phyloP scores from a whole-genome alignment of 441 rosid genomes.

The Rhodomyrtus psidioides region DNA sequence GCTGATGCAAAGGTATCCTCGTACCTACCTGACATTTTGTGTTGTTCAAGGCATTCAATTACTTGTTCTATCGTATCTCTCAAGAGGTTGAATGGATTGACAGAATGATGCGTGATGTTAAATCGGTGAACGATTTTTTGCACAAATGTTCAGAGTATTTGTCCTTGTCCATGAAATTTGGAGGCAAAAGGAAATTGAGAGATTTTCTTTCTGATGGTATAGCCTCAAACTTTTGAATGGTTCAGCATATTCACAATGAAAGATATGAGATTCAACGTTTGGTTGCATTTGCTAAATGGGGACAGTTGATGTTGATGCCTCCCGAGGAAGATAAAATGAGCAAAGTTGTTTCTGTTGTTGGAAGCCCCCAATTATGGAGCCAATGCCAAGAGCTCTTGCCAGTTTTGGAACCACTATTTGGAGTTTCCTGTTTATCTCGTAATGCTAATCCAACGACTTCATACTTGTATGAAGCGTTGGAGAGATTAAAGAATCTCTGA shows the following conservation, averaged over 20 bases:
- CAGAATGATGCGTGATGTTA: background rate
- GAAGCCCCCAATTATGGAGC: slow-evolving; percentile 2
- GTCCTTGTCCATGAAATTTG: background rate
- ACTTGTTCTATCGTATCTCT: background rate
- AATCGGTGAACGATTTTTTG: background rate
- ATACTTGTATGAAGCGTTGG: background rate
- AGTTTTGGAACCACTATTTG: slow-evolving; percentile 5
- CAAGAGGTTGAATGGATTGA: background rate
- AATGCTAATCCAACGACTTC: background rate
- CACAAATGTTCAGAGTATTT: background rate
- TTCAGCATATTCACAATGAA: background rate
- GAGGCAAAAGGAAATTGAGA: background rate
- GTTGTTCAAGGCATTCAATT: background rate
- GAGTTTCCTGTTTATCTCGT: background rate
- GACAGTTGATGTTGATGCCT: background rate
- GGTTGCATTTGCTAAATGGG: background rate
- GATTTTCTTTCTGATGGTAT: background rate
- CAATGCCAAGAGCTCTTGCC: background rate
- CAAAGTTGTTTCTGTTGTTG: background rate
- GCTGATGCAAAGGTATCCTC: background rate
- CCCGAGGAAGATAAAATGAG: background rate
- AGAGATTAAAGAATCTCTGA: background rate
- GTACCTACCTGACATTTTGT: background rate
- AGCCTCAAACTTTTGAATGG: background rate
- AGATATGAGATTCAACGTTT: background rate